These are phyloP conservation scores for Diaporthe batatas DNA, from an alignment of 2,329 filamentous ascomycete genomes.

Conservation along the genomic window DNA sequence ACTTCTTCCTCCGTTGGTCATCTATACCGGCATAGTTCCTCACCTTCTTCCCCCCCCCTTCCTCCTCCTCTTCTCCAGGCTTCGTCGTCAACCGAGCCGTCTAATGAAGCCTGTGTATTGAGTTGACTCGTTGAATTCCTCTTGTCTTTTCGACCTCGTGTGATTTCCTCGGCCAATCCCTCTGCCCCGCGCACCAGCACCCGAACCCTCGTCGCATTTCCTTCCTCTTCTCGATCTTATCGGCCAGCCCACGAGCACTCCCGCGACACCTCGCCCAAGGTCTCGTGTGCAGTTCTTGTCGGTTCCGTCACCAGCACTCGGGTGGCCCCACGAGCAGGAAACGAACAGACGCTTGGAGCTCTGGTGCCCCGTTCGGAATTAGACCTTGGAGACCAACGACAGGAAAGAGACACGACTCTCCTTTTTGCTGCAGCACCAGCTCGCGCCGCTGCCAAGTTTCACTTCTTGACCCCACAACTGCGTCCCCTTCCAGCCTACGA, in stretches of 20 bases:
- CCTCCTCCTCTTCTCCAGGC: conserved; percentile 45
- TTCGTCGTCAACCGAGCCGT: conserved; percentile 42
- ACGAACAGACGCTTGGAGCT: conserved; percentile 23
- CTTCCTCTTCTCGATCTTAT: conserved; percentile 23
- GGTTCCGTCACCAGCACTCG: background rate
- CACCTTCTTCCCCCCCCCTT: conserved; percentile 23
- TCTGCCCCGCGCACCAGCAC: conserved; percentile 21
- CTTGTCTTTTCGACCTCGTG: conserved; percentile 37
- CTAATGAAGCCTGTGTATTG: conserved; percentile 51
- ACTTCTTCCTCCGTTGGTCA: conserved; percentile 21
- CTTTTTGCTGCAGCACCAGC: conserved; percentile 40
- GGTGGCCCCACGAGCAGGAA: background rate
- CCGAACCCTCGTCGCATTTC: conserved; percentile 14
- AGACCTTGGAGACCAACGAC: conserved; percentile 26
- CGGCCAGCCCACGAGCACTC: background rate
- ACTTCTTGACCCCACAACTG: conserved; percentile 35
- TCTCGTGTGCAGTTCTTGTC: background rate
- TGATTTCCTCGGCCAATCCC: conserved; percentile 36
- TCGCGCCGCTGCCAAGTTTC: conserved; percentile 42
- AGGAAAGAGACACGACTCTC: conserved; percentile 35
- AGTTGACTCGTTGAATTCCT: conserved; percentile 43
- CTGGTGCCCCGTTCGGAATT: conserved; percentile 17
- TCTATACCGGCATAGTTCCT: conserved; percentile 34
- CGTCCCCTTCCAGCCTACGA: conserved; percentile 25
- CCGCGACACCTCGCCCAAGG: background rate